These are phyloP conservation scores for Suillus discolor DNA, from an alignment of 768 basidiomycete genomes.

Conservation along the genomic window DNA sequence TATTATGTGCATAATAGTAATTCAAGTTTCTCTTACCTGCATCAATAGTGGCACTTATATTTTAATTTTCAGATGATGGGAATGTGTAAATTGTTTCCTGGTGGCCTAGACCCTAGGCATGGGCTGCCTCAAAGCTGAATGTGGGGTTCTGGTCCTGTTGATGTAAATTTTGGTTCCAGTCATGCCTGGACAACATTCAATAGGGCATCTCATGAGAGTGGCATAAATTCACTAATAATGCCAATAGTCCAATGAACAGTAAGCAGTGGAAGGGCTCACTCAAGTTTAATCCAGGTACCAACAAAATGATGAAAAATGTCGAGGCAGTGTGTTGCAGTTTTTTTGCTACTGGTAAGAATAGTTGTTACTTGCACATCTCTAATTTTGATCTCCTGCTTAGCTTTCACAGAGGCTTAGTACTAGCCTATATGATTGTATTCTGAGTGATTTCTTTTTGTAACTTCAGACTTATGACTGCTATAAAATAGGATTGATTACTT, in stretches of 20 bases:
- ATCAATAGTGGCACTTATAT: background rate
- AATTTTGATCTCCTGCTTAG: background rate
- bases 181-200: background rate
- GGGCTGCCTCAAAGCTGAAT: background rate
- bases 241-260: background rate
- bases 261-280: background rate
- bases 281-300: background rate
- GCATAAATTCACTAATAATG: background rate
- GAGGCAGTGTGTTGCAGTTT: background rate
- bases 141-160: slow-evolving; percentile 1
- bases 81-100: background rate
- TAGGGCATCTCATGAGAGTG: background rate
- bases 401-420: background rate
- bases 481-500: too few species aligned
- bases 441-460: too few species aligned
- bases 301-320: background rate
- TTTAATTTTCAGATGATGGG: background rate
- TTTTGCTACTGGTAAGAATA: background rate
- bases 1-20: background rate
- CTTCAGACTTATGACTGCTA: too few species aligned
- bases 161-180: background rate
- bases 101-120: background rate
- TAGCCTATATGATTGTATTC: too few species aligned
- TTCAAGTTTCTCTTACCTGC: background rate
- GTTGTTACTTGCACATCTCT: background rate